Evolutionary conservation across 352 stramenopile genomes (phyloP), one percentile per base, ranked within the genome.

Genomic region (Phytopythium montanum): DNA sequence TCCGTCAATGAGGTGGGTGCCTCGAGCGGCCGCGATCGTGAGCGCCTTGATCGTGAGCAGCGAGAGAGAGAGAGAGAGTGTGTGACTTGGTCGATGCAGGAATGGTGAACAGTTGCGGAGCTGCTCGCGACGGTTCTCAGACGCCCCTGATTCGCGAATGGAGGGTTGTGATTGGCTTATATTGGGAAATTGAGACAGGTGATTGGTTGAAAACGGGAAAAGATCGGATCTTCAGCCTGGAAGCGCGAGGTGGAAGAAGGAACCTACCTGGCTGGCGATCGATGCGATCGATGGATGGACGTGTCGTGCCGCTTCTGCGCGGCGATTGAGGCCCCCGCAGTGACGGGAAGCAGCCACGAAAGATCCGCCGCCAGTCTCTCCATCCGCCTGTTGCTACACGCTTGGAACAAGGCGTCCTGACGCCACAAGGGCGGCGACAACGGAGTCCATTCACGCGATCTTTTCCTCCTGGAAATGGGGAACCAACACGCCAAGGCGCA

Each of bases 161-260:
- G 1, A n/a, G 8, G 45, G 21, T n/a, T 56, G 52, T 48, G 54
- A 57, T 54, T 45, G 59, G 59, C 10, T 34, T 8, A 12, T 23
- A 45, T 28, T 44, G 5, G 4, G 12, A 21, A 23, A 29, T 45
- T 3, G 19, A 18, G n/a, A 16, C 5, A 1, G 6, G 33, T 19
- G 51, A 45, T 56, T 56, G 51, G 51, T 6, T 14, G 33, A 46
- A 56, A 56, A 56, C 5, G 33, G 2, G 4, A 33, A 10, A 7
- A 7, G 5, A 2, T 18, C 19, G 31, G 50, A 56, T 56, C 50
- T 56, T 56, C 13, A 31, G 26, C 48, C 9, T 14, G 33, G 33
- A 12, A 16, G 33, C n/a, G 33, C 33, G 33, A 38, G 14, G n/a
- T n/a, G 33, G 33, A 38, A 8, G 33, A 3, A 38, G 8, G 33